A percentile compares a stretch with the other conserved stretches of the same genome.
These are phyloP conservation scores for Tilletia horrida DNA, from an alignment of 1,284 basidiomycete species.

Conservation along the genomic window DNA sequence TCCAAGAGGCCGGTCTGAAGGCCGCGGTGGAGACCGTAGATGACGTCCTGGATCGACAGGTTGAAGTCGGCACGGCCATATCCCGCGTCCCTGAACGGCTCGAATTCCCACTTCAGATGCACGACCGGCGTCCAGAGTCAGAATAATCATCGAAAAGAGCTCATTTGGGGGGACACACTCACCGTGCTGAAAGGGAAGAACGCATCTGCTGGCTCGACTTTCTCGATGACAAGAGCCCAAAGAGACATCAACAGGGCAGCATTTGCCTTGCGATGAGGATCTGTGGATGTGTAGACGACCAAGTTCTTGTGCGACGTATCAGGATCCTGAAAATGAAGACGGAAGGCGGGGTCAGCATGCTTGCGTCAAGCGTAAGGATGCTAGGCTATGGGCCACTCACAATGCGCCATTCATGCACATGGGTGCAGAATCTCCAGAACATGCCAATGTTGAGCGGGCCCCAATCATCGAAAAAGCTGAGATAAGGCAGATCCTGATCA, in stretches of 20 bases:
- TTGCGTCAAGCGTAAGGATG: too few relatives aligned
- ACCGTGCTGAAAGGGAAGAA: slow-evolving; percentile 66
- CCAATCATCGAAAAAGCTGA: slow-evolving; percentile 68
- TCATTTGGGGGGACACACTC: neutral
- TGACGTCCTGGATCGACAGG: slow-evolving; percentile 74
- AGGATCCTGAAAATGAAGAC: slow-evolving; percentile 57
- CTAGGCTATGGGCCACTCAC: slow-evolving; percentile 59
- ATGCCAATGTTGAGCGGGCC: slow-evolving; percentile 64
- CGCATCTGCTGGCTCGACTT: slow-evolving; percentile 88
- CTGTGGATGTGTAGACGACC: slow-evolving; percentile 82
- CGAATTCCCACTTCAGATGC: slow-evolving; percentile 65
- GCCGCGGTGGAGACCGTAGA: slow-evolving; percentile 94
- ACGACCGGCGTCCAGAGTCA: neutral
- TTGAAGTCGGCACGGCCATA: slow-evolving; percentile 88
- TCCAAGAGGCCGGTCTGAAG: slow-evolving; percentile 83
- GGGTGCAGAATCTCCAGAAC: slow-evolving; percentile 74
- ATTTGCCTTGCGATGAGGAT: slow-evolving; percentile 84
- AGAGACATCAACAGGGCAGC: slow-evolving; percentile 86
- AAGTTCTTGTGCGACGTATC: slow-evolving; percentile 67
- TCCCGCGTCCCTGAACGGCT: slow-evolving; percentile 90
- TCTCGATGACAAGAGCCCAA: slow-evolving; percentile 83
- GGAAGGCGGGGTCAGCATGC: slow-evolving; percentile 20
- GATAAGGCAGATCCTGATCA: slow-evolving; percentile 86
- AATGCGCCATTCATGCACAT: slow-evolving; percentile 81
- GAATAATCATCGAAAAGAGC: neutral